Evolutionary conservation across 2,329 filamentous ascomycete genomes (phyloP), one percentile per base, ranked within the genome.

Genomic region (Pseudocercospora pini-densiflorae): DNA sequence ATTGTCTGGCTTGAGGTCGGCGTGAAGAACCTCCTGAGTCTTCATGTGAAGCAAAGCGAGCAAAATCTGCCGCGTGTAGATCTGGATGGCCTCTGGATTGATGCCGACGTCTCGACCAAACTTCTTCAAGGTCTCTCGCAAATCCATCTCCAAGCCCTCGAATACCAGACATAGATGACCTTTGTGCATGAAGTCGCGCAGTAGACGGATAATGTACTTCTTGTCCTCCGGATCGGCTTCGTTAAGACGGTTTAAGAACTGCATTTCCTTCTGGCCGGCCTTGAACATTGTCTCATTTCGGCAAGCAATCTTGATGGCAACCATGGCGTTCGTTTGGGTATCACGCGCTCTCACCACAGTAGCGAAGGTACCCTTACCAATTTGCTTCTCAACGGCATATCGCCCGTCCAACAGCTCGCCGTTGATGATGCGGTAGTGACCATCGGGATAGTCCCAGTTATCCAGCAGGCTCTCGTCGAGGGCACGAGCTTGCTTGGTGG

Each of bases 1-100:
- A 74, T 99, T 99, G 86, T 99, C 95, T 8, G 95, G 95, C 80
- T 99, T 99, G 73, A 99, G 80, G 84, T 99, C 95, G 14, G 94
- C 94, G 78, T 99, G 95, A 61, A 99, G 87, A 77, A 99, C 92
- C 79, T 93, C 93, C 82, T 92, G 96, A 77, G 93, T 94, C 73
- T 93, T 91, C 83, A 99, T 88, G 74, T 97, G 89, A 73, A 90
- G 90, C 61, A 99, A 82, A 1, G 93, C 93, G 29, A 96, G 85
- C 78, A 99, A 97, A 78, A 97, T 97, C 80, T 99, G 95, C 75
- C 94, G 91, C 4, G 94, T 92, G 77, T 97, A 99, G 16, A 90
- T 89, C 72, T 93, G 88, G 57, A 97, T 94, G 10, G 94, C 94
- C 68, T 88, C 88, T 62, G 98, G 81, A 74, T 97, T 96, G 81